Conservation (phyloP, 306 rosid species). For the Purshia tridentata region DNA sequence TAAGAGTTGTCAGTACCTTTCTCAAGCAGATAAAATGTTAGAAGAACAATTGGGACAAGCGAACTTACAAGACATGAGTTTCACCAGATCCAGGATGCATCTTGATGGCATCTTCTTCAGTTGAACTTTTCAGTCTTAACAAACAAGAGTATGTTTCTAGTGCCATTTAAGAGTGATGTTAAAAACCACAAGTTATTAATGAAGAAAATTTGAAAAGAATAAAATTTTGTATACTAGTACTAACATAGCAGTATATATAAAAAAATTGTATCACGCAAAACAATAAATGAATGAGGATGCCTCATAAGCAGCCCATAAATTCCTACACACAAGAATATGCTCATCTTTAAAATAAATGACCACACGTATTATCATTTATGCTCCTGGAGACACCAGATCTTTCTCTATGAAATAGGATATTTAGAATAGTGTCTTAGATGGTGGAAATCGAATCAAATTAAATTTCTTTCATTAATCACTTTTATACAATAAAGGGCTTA, state of each 20-base stretch:
- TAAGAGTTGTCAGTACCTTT: slow-evolving; percentile 49
- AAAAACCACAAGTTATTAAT: not conserved
- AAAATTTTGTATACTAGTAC: not conserved
- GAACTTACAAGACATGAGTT: slow-evolving; percentile 82
- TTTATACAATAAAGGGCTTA: too few species aligned
- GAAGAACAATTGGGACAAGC: slow-evolving; percentile 11
- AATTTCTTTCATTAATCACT: too few species aligned
- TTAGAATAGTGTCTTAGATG: too few species aligned
- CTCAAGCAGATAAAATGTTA: slow-evolving; percentile 22
- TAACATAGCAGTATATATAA: slow-evolving; percentile 5
- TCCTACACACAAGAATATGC: not conserved
- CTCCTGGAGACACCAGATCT: too few species aligned
- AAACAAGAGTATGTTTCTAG: slow-evolving; percentile 77
- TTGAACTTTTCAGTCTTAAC: slow-evolving; percentile 76
- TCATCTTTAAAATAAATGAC: too few species aligned
- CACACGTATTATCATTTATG: too few species aligned
- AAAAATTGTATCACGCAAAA: slow-evolving; percentile 9
- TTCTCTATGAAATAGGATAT: too few species aligned
- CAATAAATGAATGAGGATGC: not conserved
- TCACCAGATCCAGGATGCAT: slow-evolving; percentile 95
- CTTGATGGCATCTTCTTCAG: slow-evolving; percentile 80
- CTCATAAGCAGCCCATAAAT: not conserved
- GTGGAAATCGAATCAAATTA: too few species aligned
- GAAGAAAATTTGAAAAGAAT: slow-evolving; percentile 15
- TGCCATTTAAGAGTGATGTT: slow-evolving; percentile 29